Evolutionary conservation across 2,329 filamentous ascomycete genomes (phyloP).

Genomic region (Penicillium glabrum): DNA sequence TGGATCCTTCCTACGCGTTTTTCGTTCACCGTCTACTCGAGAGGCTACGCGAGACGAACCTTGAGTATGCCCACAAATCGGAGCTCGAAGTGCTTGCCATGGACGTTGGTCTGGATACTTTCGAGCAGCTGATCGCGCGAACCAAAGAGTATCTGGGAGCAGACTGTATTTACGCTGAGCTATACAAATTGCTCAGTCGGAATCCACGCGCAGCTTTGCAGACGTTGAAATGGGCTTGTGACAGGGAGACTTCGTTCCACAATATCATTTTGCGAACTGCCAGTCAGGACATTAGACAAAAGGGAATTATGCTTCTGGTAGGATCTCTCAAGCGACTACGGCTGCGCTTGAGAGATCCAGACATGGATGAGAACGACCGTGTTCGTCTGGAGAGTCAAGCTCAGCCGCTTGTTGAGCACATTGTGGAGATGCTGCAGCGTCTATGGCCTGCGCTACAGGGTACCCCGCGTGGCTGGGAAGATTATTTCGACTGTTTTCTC

Average conservation of each 20-base stretch:
- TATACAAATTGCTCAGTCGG: slow-evolving; percentile 51
- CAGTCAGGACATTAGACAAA: slow-evolving; percentile 56
- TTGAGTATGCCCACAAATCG: slow-evolving; percentile 51
- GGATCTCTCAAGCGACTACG: slow-evolving; percentile 56
- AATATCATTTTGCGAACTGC: slow-evolving; percentile 65
- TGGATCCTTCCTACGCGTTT: slow-evolving; percentile 67
- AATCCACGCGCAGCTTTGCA: slow-evolving; percentile 59
- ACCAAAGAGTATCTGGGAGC: slow-evolving; percentile 68
- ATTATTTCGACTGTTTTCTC: slow-evolving; percentile 71
- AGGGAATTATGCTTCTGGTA: slow-evolving; percentile 54
- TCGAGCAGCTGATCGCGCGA: slow-evolving; percentile 74
- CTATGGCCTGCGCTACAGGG: slow-evolving; percentile 65
- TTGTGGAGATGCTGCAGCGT: slow-evolving; percentile 52
- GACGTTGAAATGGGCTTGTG: slow-evolving; percentile 62
- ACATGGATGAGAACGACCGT: slow-evolving; percentile 26
- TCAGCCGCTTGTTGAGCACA: slow-evolving; percentile 28
- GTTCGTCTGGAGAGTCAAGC: slow-evolving; percentile 28
- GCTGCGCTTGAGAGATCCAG: slow-evolving; percentile 24
- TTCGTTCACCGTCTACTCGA: slow-evolving; percentile 66
- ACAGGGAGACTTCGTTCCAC: slow-evolving; percentile 58
- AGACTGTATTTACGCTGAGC: slow-evolving; percentile 53
- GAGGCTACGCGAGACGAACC: slow-evolving; percentile 52
- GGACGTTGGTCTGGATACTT: slow-evolving; percentile 54
- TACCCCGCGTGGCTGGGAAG: slow-evolving; percentile 68
- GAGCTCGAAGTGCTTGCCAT: slow-evolving; percentile 46